These are phyloP conservation scores for Penicillium macrosclerotiorum DNA, from an alignment of 495 filamentous ascomycete genomes.

Conservation along the genomic window DNA sequence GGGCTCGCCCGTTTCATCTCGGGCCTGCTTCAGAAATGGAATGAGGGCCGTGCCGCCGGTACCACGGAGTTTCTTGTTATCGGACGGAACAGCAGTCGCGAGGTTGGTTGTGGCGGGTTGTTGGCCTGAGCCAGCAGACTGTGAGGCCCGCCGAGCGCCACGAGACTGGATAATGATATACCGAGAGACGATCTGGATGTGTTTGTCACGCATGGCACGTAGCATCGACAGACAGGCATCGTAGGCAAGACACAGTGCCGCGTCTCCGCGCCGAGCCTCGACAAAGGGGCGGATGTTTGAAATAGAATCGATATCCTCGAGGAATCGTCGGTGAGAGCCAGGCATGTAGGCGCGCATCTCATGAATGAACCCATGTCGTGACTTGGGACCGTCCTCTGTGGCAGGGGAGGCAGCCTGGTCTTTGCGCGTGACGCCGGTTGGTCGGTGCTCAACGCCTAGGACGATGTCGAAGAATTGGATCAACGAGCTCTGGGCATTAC, in stretches of 20 bases:
- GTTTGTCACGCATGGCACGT: conserved; percentile 84
- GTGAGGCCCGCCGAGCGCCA: conserved; percentile 49
- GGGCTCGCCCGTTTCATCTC: conserved; percentile 93
- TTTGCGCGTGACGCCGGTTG: conserved; percentile 69
- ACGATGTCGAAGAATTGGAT: conserved; percentile 94
- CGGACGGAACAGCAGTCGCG: conserved; percentile 51
- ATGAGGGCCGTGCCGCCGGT: conserved; percentile 93
- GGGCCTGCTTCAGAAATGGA: conserved; percentile 89
- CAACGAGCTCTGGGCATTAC: conserved; percentile 91
- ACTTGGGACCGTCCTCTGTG: conserved; percentile 14
- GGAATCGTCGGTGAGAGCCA: conserved; percentile 82
- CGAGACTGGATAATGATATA: conserved; percentile 80
- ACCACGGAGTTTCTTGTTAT: conserved; percentile 68
- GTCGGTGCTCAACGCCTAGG: conserved; percentile 87
- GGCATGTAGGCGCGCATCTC: conserved; percentile 99
- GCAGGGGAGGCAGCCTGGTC: conserved; percentile 10
- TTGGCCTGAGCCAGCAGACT: conserved; percentile 41
- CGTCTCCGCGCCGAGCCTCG: conserved; percentile 58
- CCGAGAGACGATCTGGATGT: conserved; percentile 92
- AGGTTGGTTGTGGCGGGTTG: conserved; percentile 59
- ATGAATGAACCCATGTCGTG: conserved; percentile 83
- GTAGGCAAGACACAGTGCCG: conserved; percentile 71
- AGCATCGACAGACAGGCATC: conserved; percentile 92
- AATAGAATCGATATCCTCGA: conserved; percentile 73
- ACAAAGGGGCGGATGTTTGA: conserved; percentile 91